Conservation (phyloP, 2,329 filamentous ascomycete species). For the Metarhizium humberi region DNA sequence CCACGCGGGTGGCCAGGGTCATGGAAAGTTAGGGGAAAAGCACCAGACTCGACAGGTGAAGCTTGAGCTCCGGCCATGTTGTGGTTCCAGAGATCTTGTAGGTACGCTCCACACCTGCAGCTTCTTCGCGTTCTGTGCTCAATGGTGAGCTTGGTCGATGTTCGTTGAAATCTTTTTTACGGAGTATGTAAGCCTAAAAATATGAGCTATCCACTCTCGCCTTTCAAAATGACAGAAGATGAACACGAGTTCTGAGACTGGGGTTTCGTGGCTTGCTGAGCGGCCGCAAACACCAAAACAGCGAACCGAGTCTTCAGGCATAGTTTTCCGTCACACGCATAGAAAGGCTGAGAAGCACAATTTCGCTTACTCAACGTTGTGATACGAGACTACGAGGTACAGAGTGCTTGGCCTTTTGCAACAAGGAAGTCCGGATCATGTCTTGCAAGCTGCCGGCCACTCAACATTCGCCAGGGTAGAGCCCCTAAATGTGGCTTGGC, state of each 20-base stretch:
- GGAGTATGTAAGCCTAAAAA: too few relatives aligned
- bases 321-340: neutral
- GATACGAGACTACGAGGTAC: neutral
- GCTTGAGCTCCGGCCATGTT: neutral
- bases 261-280: neutral
- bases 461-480: too few relatives aligned
- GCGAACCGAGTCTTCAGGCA: neutral
- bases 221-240: neutral
- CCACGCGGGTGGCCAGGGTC: neutral
- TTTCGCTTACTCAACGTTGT: neutral
- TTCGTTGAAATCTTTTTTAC: too few relatives aligned
- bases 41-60: neutral
- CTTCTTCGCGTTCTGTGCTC: neutral
- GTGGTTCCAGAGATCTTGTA: neutral
- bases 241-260: neutral
- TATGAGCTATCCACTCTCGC: neutral
- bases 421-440: too few relatives aligned
- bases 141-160: neutral
- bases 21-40: neutral
- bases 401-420: too few relatives aligned
- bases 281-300: neutral
- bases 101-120: neutral
- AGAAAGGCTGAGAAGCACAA: neutral
- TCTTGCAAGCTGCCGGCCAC: too few relatives aligned
- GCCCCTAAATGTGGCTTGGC: too few relatives aligned